Evolutionary conservation across 2,329 filamentous ascomycete genomes (phyloP).

Genomic region (Colletotrichum sansevieriae): DNA sequence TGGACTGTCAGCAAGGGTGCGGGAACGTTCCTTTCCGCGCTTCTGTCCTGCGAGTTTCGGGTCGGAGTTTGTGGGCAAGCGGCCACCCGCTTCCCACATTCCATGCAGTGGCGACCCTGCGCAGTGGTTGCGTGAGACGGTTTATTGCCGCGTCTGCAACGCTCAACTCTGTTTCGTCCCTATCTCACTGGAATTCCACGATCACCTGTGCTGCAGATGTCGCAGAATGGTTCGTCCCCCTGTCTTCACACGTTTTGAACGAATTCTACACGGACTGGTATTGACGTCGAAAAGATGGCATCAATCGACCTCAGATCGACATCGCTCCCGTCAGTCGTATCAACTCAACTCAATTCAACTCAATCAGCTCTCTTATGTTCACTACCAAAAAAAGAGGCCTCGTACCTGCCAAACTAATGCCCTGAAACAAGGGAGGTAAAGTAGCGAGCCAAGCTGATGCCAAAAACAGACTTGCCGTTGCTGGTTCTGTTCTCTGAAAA

Average conservation of each 20-base stretch:
- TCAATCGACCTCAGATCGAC: constrained; percentile 5
- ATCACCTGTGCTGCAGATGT: neutral
- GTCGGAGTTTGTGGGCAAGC: constrained; percentile 1
- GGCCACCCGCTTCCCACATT: neutral
- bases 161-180: constrained; percentile 24
- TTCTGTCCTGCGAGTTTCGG: neutral
- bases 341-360: neutral
- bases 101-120: neutral
- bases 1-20: constrained; percentile 3
- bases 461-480: constrained; percentile 30
- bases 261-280: constrained; percentile 7
- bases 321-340: neutral
- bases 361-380: neutral
- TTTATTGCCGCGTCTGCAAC: constrained; percentile 11
- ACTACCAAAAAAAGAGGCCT: neutral
- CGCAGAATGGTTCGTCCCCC: constrained; percentile 11
- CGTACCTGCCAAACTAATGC: neutral
- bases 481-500: constrained; percentile 19
- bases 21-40: constrained; percentile 9
- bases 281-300: constrained; percentile 1
- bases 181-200: neutral
- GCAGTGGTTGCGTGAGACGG: too few relatives aligned
- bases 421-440: constrained; percentile 33
- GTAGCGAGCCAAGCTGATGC: constrained; percentile 2
- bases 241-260: constrained; percentile 12